Conservation (phyloP, 345 rosid genomes). For the Kernera saxatilis region DNA sequence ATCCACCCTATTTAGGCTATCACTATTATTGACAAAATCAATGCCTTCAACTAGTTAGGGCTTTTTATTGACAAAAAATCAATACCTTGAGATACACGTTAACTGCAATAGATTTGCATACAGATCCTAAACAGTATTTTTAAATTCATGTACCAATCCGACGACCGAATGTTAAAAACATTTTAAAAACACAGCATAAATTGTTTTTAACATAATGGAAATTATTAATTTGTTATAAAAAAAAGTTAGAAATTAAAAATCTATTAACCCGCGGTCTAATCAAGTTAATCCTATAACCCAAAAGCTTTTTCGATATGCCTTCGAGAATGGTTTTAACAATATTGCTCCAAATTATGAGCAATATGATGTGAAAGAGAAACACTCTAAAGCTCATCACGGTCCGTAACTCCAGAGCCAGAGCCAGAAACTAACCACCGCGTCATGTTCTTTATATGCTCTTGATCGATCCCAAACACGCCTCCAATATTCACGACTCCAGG, state of each 20-base stretch:
- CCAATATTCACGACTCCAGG: conserved; percentile 58
- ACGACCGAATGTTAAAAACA: too few relatives aligned
- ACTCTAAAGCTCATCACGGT: conserved; percentile 21
- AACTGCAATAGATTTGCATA: background rate
- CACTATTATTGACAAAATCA: background rate
- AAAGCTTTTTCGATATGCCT: background rate
- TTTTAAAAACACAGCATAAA: too few relatives aligned
- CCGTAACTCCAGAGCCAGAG: background rate
- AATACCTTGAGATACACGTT: background rate
- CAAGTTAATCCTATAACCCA: background rate
- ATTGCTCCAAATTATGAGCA: background rate
- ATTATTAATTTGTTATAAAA: too few relatives aligned
- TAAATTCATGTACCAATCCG: too few relatives aligned
- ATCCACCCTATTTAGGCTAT: background rate
- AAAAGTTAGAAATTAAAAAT: background rate
- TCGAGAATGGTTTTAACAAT: background rate
- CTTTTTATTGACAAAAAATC: background rate
- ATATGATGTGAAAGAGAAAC: background rate
- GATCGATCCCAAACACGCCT: conserved; percentile 36
- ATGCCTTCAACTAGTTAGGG: background rate
- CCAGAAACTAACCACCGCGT: conserved; percentile 27
- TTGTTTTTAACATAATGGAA: too few relatives aligned
- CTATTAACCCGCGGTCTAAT: background rate
- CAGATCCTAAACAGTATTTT: background rate
- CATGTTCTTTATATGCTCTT: conserved; percentile 20